Conservation (phyloP, 192 early-diverging fungal species). For the Coemansia sp. region DNA sequence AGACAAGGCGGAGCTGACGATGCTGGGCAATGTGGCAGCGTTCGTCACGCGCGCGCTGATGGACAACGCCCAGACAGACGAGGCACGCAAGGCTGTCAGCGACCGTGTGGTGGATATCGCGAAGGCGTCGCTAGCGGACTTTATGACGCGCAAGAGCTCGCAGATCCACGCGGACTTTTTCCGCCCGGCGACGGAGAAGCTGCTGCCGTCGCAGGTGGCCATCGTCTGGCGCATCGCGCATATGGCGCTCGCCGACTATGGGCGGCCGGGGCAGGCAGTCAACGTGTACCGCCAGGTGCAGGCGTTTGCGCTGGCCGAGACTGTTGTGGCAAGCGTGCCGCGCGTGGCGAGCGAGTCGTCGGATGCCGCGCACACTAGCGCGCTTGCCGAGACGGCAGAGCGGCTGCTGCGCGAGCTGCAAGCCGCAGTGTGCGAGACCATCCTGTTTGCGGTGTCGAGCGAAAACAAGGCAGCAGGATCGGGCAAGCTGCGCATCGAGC, state of each 20-base stretch:
- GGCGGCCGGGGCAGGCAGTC: slow-evolving; percentile 54
- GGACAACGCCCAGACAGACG: slow-evolving; percentile 23
- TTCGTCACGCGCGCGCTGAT: slow-evolving; percentile 63
- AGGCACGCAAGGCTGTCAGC: slow-evolving; percentile 7
- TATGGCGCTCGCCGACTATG: slow-evolving; percentile 57
- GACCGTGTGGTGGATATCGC: slow-evolving; percentile 59
- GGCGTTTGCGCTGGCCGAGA: slow-evolving; percentile 55
- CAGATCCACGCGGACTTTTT: slow-evolving; percentile 74
- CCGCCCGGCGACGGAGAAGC: slow-evolving; percentile 15
- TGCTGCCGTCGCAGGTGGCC: slow-evolving; percentile 40
- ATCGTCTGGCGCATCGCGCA: slow-evolving; percentile 68
- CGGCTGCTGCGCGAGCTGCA: slow-evolving; percentile 15
- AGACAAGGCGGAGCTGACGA: slow-evolving; percentile 53
- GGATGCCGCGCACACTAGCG: not conserved
- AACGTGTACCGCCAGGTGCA: slow-evolving; percentile 70
- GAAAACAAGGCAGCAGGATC: slow-evolving; percentile 22
- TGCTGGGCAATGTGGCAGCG: slow-evolving; percentile 62
- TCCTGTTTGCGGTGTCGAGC: slow-evolving; percentile 22
- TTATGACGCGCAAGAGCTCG: slow-evolving; percentile 74
- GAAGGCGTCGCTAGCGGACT: slow-evolving; percentile 63
- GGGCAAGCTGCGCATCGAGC: slow-evolving; percentile 24
- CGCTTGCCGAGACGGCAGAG: slow-evolving; percentile 7
- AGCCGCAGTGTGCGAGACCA: slow-evolving; percentile 21
- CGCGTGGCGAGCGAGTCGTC: slow-evolving; percentile 10
- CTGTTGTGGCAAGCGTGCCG: slow-evolving; percentile 4